Evolutionary conservation across 805 yeast species (phyloP), one percentile per base, ranked within the genome.

Genomic region (Lipomyces mesembrius): DNA sequence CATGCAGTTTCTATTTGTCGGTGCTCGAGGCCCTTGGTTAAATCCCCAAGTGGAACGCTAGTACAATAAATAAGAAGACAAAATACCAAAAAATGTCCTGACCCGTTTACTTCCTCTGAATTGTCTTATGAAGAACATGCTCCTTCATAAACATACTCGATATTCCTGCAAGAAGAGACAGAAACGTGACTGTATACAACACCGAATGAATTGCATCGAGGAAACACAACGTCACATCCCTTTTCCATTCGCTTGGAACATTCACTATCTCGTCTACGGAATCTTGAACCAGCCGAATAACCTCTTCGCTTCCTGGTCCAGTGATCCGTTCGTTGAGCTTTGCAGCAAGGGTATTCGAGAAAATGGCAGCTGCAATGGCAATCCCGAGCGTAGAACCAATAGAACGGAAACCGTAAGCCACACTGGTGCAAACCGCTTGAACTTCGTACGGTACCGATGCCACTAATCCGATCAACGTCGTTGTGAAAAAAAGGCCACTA

Each of bases 391-490:
- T 89, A 14, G 93, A 88, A 0, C 96, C 96, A 0, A 92, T 88
- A 7, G 95, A 87, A 74, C 96, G 83, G 79, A 90, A 91, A 0
- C 93, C 92, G 76, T 92, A 92, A 74, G 91, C 96, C 65, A 93
- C 90, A 0, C 96, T 89, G 0, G 97, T 92, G 3, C 93, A 88
- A 27, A 92, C 83, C 0, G 97, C 97, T 76, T 91, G 97, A 72
- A 82, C 84, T 63, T 84, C 82, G 27, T 80, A 75, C 6, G 89
- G 87, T 2, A 89, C 94, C 0, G 95, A 85, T 0, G 95, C 87
- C 61, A 91, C 88, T 78, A 91, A 81, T 0, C 96, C 89, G 37
- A 91, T 77, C 60, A 91, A 79, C 0, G 93, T 87, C 2, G 89
- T 85, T 0, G 96, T 91, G 69, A 90, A 81, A 76, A 86, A 82